A percentile compares a stretch with the other conserved stretches of the same genome.
Evolutionary conservation across 2,329 filamentous ascomycete species (phyloP).

Genomic region (Phaeosphaeria sp.): DNA sequence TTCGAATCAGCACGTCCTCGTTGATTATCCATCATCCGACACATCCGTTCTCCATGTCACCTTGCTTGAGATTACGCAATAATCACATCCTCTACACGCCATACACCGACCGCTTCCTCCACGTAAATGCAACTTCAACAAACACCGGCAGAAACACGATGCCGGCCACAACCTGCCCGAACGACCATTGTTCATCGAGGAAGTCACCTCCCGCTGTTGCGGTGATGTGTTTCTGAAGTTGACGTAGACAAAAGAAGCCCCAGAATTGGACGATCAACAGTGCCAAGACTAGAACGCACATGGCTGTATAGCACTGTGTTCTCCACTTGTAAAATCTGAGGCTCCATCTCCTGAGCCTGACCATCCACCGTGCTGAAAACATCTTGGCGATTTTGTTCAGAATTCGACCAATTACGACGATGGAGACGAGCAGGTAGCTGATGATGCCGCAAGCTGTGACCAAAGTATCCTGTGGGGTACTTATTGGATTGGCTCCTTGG

Average conservation of each 20-base stretch:
- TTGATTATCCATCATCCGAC: no score
- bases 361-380: not conserved
- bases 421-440: conserved; percentile 1
- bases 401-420: conserved; percentile 1
- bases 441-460: not conserved
- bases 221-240: conserved; percentile 22
- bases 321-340: not conserved
- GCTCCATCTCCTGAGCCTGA: not conserved
- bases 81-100: no score
- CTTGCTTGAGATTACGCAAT: no score
- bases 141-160: conserved; percentile 27
- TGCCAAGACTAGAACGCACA: not conserved
- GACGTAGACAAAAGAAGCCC: conserved; percentile 23
- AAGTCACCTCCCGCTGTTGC: conserved; percentile 12
- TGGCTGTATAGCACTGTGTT: not conserved
- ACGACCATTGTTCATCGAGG: conserved; percentile 23
- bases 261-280: conserved; percentile 20
- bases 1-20: no score
- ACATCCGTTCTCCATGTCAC: no score
- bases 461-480: not conserved
- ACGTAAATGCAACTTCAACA: conserved; percentile 10
- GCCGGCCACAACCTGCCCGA: conserved; percentile 28
- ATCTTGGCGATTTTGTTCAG: not conserved
- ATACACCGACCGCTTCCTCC: not conserved
- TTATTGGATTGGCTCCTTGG: not conserved